Evolutionary conservation across 176 grass and related monocot species (phyloP).

Genomic region (Leersia perrieri): DNA sequence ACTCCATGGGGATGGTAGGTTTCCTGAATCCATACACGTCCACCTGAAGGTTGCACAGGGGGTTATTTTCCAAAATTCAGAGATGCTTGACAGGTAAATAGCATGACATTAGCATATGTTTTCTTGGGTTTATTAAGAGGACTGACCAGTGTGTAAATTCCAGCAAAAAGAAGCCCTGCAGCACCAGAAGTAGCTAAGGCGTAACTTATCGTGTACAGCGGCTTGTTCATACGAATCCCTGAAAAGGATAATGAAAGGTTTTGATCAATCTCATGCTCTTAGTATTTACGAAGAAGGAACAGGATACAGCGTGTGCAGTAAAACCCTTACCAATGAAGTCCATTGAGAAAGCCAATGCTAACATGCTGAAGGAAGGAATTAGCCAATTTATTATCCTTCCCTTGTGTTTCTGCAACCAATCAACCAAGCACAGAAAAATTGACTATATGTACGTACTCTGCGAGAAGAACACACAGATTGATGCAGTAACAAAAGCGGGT

Average conservation of each 20-base stretch:
- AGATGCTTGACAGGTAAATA: not conserved
- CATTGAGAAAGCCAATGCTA: constrained; percentile 59
- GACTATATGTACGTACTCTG: not conserved
- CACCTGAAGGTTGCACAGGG: constrained; percentile 47
- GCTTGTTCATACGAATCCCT: constrained; percentile 72
- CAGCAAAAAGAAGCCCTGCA: constrained; percentile 61
- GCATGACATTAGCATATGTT: not conserved
- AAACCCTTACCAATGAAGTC: constrained; percentile 49
- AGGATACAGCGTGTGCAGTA: not conserved
- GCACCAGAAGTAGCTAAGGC: constrained; percentile 58
- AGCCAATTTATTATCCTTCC: constrained; percentile 58
- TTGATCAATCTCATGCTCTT: constrained; percentile 6
- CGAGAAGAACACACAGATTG: not conserved
- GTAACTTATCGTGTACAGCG: constrained; percentile 64
- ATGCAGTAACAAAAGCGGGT: not conserved
- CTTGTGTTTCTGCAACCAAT: constrained; percentile 55
- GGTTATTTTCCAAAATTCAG: not conserved
- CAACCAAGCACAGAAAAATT: not conserved
- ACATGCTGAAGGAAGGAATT: constrained; percentile 46
- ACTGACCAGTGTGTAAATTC: constrained; percentile 68
- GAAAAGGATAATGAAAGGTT: not conserved
- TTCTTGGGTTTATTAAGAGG: not conserved
- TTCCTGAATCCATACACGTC: constrained; percentile 60
- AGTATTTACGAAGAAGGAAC: not conserved
- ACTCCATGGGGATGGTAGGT: constrained; percentile 54